A percentile compares a stretch with the other conserved stretches of the same genome.
Conservation (phyloP, 345 rosid species). For the Eucalyptus shirleyi region DNA sequence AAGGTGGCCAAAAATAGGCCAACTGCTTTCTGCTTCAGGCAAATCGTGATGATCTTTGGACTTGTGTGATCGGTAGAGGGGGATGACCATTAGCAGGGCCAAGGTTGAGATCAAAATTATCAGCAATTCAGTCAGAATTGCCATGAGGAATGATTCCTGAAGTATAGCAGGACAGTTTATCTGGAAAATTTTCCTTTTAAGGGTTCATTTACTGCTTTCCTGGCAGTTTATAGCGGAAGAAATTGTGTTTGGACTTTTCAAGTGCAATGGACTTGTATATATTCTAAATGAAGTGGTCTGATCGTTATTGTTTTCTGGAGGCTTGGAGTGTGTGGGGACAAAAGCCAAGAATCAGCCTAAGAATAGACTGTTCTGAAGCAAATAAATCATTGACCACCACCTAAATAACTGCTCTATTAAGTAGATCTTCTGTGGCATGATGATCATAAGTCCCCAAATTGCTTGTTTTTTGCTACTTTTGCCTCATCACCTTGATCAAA, state of each 20-base stretch:
- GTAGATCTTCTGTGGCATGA: neutral
- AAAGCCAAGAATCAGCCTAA: neutral
- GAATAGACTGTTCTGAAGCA: neutral
- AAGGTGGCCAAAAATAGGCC: slow-evolving; percentile 29
- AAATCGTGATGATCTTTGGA: neutral
- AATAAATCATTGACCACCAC: neutral
- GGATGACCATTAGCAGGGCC: neutral
- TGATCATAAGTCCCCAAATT: neutral
- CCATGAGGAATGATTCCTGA: neutral
- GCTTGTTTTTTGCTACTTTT: neutral
- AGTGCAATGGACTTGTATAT: no score
- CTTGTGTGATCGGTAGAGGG: neutral
- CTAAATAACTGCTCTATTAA: neutral
- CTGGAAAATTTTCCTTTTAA: neutral
- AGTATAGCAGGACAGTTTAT: neutral
- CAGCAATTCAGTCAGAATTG: neutral
- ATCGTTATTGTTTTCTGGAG: neutral
- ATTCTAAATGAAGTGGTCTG: no score
- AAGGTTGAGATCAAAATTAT: neutral
- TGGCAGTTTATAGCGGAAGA: neutral
- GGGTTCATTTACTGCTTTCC: neutral
- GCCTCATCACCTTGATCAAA: neutral
- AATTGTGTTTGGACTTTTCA: no score
- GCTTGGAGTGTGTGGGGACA: neutral
- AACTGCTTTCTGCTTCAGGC: slow-evolving; percentile 11